A percentile compares a stretch with the other conserved stretches of the same genome.
Conservation (phyloP, 306 rosid genomes). For the Sphenostylis stenocarpa region DNA sequence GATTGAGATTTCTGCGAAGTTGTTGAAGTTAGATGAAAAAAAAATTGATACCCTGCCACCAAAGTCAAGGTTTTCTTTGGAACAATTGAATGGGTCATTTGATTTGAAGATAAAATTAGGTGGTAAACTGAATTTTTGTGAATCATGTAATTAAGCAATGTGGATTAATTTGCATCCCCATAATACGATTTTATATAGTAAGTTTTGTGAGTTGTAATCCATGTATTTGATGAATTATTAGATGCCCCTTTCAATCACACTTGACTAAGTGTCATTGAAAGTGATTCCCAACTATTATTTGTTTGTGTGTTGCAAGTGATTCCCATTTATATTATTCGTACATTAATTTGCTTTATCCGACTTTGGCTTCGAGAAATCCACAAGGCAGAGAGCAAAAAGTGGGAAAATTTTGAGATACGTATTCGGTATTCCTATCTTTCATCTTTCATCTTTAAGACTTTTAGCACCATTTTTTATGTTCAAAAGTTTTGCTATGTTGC, state of each 20-base stretch:
- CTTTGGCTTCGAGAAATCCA: slow-evolving; percentile 39
- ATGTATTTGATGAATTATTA: slow-evolving; percentile 27
- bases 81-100: background rate
- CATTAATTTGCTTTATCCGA: slow-evolving; percentile 34
- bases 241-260: slow-evolving; percentile 39
- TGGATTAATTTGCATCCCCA: slow-evolving; percentile 2
- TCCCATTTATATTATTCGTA: slow-evolving; percentile 35
- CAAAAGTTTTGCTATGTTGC: background rate
- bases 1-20: background rate
- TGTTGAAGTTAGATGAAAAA: slow-evolving; percentile 13
- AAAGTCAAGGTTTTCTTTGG: slow-evolving; percentile 50
- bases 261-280: slow-evolving; percentile 50
- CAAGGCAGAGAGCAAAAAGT: slow-evolving; percentile 28
- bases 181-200: background rate
- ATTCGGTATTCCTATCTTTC: slow-evolving; percentile 42
- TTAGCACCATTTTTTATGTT: background rate
- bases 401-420: slow-evolving; percentile 13
- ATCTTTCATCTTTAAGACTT: slow-evolving; percentile 44
- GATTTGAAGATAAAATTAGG: slow-evolving; percentile 17
- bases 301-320: slow-evolving; percentile 43
- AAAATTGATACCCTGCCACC: slow-evolving; percentile 42
- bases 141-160: slow-evolving; percentile 31
- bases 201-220: slow-evolving; percentile 40
- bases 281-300: slow-evolving; percentile 50
- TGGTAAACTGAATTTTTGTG: slow-evolving; percentile 7